Percentiles rank a stretch among this genome's conserved stretches.
phyloP scores from a whole-genome alignment of 768 basidiomycete species.

The Rhodotorula graminis region DNA sequence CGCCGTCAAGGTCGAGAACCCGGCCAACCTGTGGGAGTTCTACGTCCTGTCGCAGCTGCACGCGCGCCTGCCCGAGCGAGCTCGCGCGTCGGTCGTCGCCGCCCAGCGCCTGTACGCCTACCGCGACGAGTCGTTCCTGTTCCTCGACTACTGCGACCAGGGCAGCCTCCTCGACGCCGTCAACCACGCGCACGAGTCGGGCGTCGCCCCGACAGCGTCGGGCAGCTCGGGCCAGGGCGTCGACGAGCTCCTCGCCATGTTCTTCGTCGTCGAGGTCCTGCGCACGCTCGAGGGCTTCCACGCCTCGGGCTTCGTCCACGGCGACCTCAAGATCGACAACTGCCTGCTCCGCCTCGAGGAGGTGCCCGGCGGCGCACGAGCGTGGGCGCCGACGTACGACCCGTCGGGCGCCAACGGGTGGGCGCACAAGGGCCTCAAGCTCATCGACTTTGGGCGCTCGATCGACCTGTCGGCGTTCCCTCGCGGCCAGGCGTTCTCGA shows the following conservation, averaged over 20 bases:
- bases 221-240: slow-evolving; percentile 55
- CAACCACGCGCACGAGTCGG: slow-evolving; percentile 70
- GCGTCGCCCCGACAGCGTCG: slow-evolving; percentile 60
- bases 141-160: slow-evolving; percentile 82
- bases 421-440: slow-evolving; percentile 75
- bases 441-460: slow-evolving; percentile 96
- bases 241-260: slow-evolving; percentile 88
- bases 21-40: slow-evolving; percentile 87
- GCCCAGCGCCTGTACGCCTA: slow-evolving; percentile 78
- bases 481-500: slow-evolving; percentile 67
- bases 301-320: slow-evolving; percentile 79
- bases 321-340: slow-evolving; percentile 98
- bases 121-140: slow-evolving; percentile 79
- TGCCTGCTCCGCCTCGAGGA: slow-evolving; percentile 88
- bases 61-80: slow-evolving; percentile 57
- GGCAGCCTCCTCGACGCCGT: slow-evolving; percentile 88
- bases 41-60: slow-evolving; percentile 75
- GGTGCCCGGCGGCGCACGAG: slow-evolving; percentile 60
- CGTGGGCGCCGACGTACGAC: slow-evolving; percentile 73
- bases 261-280: slow-evolving; percentile 88
- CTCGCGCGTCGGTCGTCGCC: slow-evolving; percentile 65
- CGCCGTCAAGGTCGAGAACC: slow-evolving; percentile 87
- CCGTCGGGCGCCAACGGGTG: slow-evolving; percentile 76
- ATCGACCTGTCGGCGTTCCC: slow-evolving; percentile 83
- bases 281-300: slow-evolving; percentile 79